A percentile compares a stretch with the other conserved stretches of the same genome.
Evolutionary conservation across 208 protist species (phyloP).

Genomic region (Acanthamoeba sp.): DNA sequence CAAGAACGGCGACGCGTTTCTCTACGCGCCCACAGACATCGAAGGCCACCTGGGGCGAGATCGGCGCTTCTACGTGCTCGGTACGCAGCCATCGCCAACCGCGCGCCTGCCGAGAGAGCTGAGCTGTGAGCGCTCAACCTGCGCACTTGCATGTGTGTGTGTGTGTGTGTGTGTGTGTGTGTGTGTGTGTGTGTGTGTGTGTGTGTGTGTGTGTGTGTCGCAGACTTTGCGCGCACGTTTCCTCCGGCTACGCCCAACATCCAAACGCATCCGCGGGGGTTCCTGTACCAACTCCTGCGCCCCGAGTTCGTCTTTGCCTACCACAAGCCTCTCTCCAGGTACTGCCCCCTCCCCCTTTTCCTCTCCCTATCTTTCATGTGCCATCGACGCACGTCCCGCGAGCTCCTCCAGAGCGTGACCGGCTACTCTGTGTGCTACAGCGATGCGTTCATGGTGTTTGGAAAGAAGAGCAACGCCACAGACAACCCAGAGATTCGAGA

Average conservation of each 20-base stretch:
- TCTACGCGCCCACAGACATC: slow-evolving; percentile 73
- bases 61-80: slow-evolving; percentile 62
- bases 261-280: slow-evolving; percentile 10
- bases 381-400: not conserved
- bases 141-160: too few species aligned
- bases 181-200: too few species aligned
- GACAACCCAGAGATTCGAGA: slow-evolving; percentile 56
- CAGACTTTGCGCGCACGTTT: slow-evolving; percentile 74
- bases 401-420: not conserved
- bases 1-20: not conserved
- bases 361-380: not conserved
- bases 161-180: too few species aligned
- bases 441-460: slow-evolving; percentile 69
- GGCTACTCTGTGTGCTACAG: not conserved
- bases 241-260: slow-evolving; percentile 43
- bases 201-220: not conserved
- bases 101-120: too few species aligned
- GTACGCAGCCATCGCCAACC: not conserved
- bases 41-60: slow-evolving; percentile 74
- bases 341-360: too few species aligned
- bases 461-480: slow-evolving; percentile 21
- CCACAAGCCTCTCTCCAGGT: slow-evolving; percentile 60
- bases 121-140: too few species aligned
- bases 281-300: slow-evolving; percentile 70
- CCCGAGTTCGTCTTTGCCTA: slow-evolving; percentile 67